phyloP scores from a whole-genome alignment of 202 grass and related monocot species.

The Sporobolus alterniflorus region DNA sequence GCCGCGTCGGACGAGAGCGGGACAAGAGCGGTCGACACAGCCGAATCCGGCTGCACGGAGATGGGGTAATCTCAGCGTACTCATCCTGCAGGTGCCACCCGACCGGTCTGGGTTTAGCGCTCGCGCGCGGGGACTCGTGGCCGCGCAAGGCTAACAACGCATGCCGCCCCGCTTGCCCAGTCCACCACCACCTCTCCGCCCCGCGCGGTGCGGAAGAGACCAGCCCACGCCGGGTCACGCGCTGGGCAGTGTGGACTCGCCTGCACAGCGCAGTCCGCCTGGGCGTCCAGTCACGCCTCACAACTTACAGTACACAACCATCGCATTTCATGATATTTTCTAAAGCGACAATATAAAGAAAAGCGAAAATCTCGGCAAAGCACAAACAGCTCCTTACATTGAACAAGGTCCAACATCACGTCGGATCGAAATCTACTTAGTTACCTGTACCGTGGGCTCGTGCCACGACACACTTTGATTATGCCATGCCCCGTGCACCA shows the following conservation, averaged over 20 bases:
- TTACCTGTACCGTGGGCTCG: too few species aligned
- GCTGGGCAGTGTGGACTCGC: neutral
- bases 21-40: neutral
- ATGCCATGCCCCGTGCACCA: too few species aligned
- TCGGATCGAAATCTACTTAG: too few species aligned
- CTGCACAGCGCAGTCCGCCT: neutral
- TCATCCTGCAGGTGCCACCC: too few species aligned
- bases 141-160: neutral
- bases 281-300: neutral
- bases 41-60: neutral
- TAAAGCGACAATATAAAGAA: too few species aligned
- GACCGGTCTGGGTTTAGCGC: too few species aligned
- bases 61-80: neutral
- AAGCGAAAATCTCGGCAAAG: too few species aligned
- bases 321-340: neutral
- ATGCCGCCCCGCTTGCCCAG: neutral
- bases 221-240: neutral
- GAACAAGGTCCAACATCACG: too few species aligned
- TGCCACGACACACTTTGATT: too few species aligned
- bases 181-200: neutral
- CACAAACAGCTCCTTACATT: too few species aligned
- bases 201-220: neutral
- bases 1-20: neutral
- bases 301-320: too few species aligned
- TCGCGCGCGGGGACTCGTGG: constrained; percentile 33